phyloP scores from a whole-genome alignment of 768 basidiomycete genomes.

The Suillus weaverae region DNA sequence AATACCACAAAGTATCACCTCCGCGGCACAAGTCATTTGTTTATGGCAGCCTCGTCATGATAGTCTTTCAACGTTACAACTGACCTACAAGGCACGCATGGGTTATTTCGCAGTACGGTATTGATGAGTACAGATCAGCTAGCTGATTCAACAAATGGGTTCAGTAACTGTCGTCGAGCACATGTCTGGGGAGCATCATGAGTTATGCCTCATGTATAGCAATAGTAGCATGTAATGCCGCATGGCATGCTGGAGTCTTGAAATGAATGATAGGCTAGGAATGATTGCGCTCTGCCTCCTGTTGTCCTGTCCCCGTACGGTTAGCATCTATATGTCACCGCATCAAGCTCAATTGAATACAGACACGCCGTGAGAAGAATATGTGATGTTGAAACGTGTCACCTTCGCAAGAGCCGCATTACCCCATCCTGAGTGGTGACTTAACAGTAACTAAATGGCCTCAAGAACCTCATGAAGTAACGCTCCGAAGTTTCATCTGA shows the following conservation, averaged over 20 bases:
- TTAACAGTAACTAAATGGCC: neutral
- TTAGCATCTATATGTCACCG: neutral
- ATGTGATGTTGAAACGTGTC: neutral
- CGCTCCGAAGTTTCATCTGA: neutral
- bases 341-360: neutral
- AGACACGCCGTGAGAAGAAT: neutral
- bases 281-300: neutral
- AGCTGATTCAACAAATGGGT: neutral
- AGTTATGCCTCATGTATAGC: neutral
- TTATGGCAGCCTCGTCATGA: too few relatives aligned
- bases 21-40: neutral
- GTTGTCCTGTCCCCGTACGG: neutral
- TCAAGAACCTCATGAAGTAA: neutral
- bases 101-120: neutral
- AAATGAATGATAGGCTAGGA: too few relatives aligned
- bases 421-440: neutral
- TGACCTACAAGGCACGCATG: neutral
- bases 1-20: neutral
- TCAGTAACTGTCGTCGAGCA: neutral
- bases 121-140: neutral
- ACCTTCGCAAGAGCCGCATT: neutral
- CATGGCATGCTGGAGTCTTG: too few relatives aligned
- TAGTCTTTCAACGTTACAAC: neutral
- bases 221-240: neutral
- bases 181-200: neutral